Percentiles rank a stretch among this genome's conserved stretches.
Conservation (phyloP, 176 grass and related monocot species). For the Stipa capillata region DNA sequence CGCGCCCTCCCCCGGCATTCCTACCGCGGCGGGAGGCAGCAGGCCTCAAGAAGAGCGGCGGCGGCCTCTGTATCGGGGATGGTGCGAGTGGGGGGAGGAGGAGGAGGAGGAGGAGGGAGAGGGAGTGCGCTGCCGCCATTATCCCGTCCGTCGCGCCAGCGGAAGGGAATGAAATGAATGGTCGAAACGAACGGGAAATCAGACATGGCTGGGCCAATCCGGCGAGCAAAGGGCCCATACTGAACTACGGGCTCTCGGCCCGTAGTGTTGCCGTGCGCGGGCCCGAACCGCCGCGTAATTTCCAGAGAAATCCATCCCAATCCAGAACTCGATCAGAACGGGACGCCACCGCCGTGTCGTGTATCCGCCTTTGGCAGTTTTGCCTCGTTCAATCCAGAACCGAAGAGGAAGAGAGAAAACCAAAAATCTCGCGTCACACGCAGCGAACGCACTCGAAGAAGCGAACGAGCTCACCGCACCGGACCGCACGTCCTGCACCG, state of each 20-base stretch:
- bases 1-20: not conserved
- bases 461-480: slow-evolving; percentile 3
- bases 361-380: not conserved
- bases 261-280: not conserved
- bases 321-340: not conserved
- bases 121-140: slow-evolving; percentile 32
- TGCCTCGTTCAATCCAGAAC: not conserved
- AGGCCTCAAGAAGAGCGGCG: not conserved
- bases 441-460: not conserved
- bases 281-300: not conserved
- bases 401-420: not conserved
- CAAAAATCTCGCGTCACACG: slow-evolving; percentile 11
- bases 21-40: not conserved
- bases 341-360: not conserved
- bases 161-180: slow-evolving; percentile 25
- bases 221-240: not conserved
- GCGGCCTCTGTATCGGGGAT: not conserved
- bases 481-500: no score
- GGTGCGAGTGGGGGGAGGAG: slow-evolving; percentile 28
- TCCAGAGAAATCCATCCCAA: slow-evolving; percentile 37
- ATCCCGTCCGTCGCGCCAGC: slow-evolving; percentile 29
- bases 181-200: slow-evolving; percentile 24
- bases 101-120: not conserved
- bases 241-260: not conserved
- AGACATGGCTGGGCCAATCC: slow-evolving; percentile 8